These are phyloP conservation scores for Lachnellula cervina DNA, from an alignment of 2,329 filamentous ascomycete species.

Conservation along the genomic window DNA sequence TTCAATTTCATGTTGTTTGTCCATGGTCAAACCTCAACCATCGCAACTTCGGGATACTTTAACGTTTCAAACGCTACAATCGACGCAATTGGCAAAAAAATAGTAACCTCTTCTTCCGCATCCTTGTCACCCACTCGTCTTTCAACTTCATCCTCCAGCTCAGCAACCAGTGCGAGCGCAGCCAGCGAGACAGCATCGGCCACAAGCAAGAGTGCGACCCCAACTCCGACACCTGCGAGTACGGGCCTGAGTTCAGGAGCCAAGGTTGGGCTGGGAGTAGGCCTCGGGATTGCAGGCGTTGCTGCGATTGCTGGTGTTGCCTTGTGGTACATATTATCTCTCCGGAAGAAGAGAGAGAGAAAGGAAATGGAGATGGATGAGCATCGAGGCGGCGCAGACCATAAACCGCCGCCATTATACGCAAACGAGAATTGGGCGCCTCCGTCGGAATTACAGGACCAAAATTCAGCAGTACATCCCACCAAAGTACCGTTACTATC, in stretches of 20 bases:
- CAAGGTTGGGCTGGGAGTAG: background rate
- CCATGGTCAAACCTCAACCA: background rate
- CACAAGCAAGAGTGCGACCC: background rate
- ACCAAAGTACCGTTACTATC: no score
- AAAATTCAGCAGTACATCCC: no score
- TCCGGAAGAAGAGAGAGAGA: no score
- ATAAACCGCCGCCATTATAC: no score
- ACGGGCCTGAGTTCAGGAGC: background rate
- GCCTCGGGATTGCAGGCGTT: background rate
- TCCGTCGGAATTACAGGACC: no score
- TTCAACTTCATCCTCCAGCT: background rate
- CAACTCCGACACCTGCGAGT: background rate
- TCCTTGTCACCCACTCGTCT: background rate
- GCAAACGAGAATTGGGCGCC: no score
- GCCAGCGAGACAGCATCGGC: background rate
- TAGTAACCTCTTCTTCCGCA: background rate
- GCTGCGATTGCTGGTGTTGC: background rate
- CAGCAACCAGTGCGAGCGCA: background rate
- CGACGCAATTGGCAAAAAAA: background rate
- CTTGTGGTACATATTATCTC: no score
- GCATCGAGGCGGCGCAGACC: no score
- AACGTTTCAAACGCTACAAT: slow-evolving; percentile 6
- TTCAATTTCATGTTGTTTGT: slow-evolving; percentile 7
- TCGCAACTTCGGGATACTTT: background rate
- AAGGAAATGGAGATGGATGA: no score